Evolutionary conservation across 2,329 filamentous ascomycete genomes (phyloP), one percentile per base, ranked within the genome.

Genomic region (Stylonectria norvegica): DNA sequence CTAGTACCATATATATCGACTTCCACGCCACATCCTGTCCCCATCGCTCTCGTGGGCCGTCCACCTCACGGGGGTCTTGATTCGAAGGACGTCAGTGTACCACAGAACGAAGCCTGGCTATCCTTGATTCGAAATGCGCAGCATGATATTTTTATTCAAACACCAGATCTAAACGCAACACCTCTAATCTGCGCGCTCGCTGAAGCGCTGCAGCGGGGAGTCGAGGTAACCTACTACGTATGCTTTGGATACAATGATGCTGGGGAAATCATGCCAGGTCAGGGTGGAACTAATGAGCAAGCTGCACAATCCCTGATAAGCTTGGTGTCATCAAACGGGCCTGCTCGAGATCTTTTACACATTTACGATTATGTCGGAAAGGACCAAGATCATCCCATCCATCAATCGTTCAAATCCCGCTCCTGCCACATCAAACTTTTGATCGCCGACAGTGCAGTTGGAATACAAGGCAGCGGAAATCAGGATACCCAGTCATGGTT

Each of bases 401-500:
- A 83, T 37, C 81, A 86, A 37, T 72, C 67, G 3, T 77, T 76
- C 59, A 84, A 85, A 61, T 69, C 75, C 23, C 72, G 86, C 1
- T 79, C 75, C 40, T 89, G 86, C 56, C 86, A 90, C 60, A 75
- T 89, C 58, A 91, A 91, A 59, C 69, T 91, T 3, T 76, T 90
- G 69, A 83, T 90, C 29, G 80, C 79, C 1, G 86, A 91, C 58
- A 76, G 75, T 30, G 66, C 67, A 16, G 73, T 91, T 23, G 85
- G 76, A 2, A 81, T 90, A 23, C 76, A 85, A 60, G 86, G 86
- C 4, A 86, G 79, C 48, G 86, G 85, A 0, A 91, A 90, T 55
- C 83, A 89, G 59, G 86, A 91, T 52, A 89, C 86, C 2, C 86
- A 91, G 62, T 81, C 75, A 15, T 90, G 85, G 81, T 89, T 75